These are phyloP conservation scores for Jacaranda mimosifolia DNA, from an alignment of 257 asterid species.

Conservation along the genomic window DNA sequence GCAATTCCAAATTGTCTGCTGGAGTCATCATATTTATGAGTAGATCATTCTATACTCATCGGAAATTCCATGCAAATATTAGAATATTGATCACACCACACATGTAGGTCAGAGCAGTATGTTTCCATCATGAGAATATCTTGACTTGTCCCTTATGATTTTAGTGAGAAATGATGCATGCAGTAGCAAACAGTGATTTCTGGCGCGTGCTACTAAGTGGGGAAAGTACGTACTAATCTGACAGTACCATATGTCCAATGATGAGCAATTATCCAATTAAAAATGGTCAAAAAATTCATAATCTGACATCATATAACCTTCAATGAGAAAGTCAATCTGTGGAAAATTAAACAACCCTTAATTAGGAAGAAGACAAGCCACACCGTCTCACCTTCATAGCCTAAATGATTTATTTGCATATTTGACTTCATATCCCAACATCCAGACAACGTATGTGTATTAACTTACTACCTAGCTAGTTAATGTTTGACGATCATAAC, in stretches of 20 bases:
- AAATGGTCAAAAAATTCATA: not conserved
- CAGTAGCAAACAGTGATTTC: not conserved
- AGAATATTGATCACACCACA: not conserved
- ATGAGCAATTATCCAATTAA: not conserved
- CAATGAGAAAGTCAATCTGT: not conserved
- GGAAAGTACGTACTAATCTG: not conserved
- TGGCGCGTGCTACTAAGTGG: not conserved
- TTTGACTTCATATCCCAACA: not conserved
- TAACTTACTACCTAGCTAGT: not conserved
- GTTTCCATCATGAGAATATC: not conserved
- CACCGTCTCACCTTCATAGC: too few species aligned
- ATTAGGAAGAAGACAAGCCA: not conserved
- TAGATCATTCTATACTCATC: not conserved
- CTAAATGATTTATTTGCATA: not conserved
- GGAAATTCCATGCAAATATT: too few species aligned
- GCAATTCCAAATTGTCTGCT: not conserved
- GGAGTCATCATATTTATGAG: not conserved
- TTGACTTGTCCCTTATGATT: constrained; percentile 2
- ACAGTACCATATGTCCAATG: not conserved
- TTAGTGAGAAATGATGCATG: not conserved
- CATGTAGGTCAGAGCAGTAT: not conserved
- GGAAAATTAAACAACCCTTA: not conserved
- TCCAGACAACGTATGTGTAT: not conserved
- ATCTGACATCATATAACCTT: not conserved
- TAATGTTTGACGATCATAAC: not conserved